Conservation (phyloP, 179 eudicot genomes). For the Camellia oleifera region DNA sequence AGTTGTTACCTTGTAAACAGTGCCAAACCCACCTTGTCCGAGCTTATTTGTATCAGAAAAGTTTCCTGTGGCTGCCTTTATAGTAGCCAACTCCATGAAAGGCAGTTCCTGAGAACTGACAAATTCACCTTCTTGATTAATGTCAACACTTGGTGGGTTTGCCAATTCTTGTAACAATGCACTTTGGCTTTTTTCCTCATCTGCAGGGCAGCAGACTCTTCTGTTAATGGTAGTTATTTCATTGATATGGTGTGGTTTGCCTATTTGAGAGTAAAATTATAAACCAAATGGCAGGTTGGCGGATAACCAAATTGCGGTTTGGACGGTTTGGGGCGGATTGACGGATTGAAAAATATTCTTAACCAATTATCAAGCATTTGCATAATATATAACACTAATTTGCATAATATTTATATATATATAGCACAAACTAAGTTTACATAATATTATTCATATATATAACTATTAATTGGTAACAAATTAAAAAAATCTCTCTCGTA, state of each 20-base stretch:
- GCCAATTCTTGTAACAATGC: conserved; percentile 8
- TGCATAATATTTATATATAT: too few species aligned
- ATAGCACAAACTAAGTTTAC: too few species aligned
- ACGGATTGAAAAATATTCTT: too few species aligned
- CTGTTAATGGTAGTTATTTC: background rate
- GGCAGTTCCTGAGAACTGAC: conserved; percentile 26
- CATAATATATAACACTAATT: too few species aligned
- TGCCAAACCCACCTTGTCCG: conserved; percentile 53
- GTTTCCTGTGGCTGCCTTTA: conserved; percentile 34
- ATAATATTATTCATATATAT: too few species aligned
- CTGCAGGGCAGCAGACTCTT: conserved; percentile 1
- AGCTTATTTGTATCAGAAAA: conserved; percentile 38
- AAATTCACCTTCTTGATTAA: conserved; percentile 20
- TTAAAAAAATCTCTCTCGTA: too few species aligned
- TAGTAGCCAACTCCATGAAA: conserved; percentile 25
- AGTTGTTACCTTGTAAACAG: conserved; percentile 43
- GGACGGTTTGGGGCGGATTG: too few species aligned
- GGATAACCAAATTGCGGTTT: too few species aligned
- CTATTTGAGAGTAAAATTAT: too few species aligned
- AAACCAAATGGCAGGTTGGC: too few species aligned
- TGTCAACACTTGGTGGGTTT: conserved; percentile 3
- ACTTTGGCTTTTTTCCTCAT: conserved; percentile 11
- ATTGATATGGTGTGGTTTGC: background rate
- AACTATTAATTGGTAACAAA: too few species aligned
- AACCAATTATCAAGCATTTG: too few species aligned